These are phyloP conservation scores for Diutina pseudorugosa DNA, from an alignment of 1,139 yeast genomes.

Conservation along the genomic window DNA sequence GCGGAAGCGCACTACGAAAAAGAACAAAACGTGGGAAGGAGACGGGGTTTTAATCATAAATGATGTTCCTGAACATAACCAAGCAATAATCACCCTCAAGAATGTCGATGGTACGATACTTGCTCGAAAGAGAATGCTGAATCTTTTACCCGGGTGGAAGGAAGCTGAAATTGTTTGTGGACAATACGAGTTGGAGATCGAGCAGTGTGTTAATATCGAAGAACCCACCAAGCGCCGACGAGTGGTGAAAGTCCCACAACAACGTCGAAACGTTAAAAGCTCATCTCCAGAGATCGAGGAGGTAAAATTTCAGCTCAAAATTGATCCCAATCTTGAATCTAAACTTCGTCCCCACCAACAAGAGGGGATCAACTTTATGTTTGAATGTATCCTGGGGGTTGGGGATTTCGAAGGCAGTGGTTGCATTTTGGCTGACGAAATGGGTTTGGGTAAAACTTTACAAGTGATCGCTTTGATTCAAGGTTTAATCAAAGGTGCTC, in stretches of 20 bases:
- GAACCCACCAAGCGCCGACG: not conserved
- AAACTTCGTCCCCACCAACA: conserved; percentile 70
- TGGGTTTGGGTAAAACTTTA: conserved; percentile 93
- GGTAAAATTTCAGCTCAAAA: not conserved
- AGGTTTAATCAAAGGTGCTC: conserved; percentile 61
- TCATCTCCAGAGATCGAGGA: not conserved
- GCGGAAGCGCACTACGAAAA: conserved; percentile 62
- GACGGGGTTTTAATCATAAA: conserved; percentile 48
- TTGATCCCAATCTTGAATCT: conserved; percentile 48
- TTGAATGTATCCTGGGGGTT: conserved; percentile 70
- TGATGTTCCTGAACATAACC: not conserved
- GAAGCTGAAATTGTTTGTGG: conserved; percentile 12
- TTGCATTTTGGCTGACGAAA: conserved; percentile 86
- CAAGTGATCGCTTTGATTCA: conserved; percentile 77
- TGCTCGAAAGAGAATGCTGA: conserved; percentile 8
- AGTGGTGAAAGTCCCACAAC: not conserved
- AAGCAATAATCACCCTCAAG: not conserved
- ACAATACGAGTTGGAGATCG: conserved; percentile 18
- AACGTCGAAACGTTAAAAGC: not conserved
- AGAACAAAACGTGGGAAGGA: conserved; percentile 92
- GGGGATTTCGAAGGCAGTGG: conserved; percentile 32
- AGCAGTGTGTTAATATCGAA: conserved; percentile 5
- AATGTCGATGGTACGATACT: not conserved
- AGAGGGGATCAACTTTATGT: conserved; percentile 72
- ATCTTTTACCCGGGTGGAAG: conserved; percentile 6